Base-by-base conservation (phyloP, 176 grass and related monocot species). In the Zea luxurians region DNA sequence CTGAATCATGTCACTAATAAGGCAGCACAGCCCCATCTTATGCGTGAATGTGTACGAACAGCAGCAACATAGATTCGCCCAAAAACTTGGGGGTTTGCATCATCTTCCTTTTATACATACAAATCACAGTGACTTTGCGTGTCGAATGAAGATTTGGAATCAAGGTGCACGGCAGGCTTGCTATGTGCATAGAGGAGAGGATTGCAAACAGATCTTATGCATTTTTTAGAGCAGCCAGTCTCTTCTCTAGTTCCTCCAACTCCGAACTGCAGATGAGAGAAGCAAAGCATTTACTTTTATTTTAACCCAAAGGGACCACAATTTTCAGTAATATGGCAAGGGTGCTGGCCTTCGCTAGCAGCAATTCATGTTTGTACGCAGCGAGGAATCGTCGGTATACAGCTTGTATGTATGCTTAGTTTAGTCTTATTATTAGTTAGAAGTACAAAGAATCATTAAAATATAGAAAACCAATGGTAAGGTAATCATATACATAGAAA, bases 191-290 rank as follows among this genome's bases (percentile, higher is more conserved):
- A 13, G 38, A 27, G 50, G 62, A 60, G 53, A 35, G 42, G 86
- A 35, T 50, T 65, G 62, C 15, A 70, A 64, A 59, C 38, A 49
- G 13, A 15, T 60, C 42, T 60, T 74, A 99, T 49, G 86, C 48
- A 74, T 80, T 86, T 85, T 83, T 99, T 6, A 99, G 79, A 81
- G 90, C 90, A 80, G 92, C 81, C 27, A 99, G 63, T 59, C 92
- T 90, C 75, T 91, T 84, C 85, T 90, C 82, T n/a, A 99, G 88
- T 20, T 95, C 90, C 15, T 93, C 90, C 43, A 90, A 42, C 58
- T 93, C 92, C 45, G 78, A 89, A 73, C 90, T 95, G 92, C 80
- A 87, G 80, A 84, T 64, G 43, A 63, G 37, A 66, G 17, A 78
- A 73, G 48, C 73, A 81, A 35, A n/a, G 13, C 37, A 21, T 68